Evolutionary conservation across 2,329 filamentous ascomycete species (phyloP).

Genomic region (Pseudocercospora cruenta): DNA sequence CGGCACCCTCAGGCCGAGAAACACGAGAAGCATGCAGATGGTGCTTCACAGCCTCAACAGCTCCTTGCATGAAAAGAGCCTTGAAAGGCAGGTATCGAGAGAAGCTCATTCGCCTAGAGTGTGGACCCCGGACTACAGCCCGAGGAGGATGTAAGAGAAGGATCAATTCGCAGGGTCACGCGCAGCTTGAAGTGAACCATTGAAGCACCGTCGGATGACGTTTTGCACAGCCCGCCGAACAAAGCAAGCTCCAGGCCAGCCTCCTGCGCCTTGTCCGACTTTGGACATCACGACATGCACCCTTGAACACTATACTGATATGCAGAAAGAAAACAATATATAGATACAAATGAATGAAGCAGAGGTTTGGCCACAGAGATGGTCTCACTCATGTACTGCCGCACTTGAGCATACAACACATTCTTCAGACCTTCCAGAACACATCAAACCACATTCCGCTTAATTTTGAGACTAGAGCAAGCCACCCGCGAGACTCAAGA

Average conservation of each 20-base stretch:
- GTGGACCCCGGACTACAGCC: background rate
- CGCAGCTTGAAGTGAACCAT: background rate
- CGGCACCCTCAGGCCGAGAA: background rate
- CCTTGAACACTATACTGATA: background rate
- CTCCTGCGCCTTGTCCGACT: background rate
- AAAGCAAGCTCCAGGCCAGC: background rate
- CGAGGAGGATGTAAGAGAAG: background rate
- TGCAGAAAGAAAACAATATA: background rate
- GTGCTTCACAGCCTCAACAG: constrained; percentile 1
- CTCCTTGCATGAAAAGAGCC: background rate
- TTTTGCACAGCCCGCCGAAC: constrained; percentile 1
- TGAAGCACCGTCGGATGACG: background rate
- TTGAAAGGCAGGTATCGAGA: background rate
- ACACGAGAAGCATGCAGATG: background rate
- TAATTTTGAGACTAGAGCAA: background rate
- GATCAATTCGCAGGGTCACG: background rate
- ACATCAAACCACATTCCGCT: background rate
- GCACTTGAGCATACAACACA: background rate
- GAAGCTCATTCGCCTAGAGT: background rate
- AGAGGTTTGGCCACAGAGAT: background rate
- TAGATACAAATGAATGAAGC: background rate
- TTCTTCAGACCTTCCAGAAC: background rate
- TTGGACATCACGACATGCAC: background rate
- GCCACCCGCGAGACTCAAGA: background rate
- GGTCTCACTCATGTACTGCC: background rate